These are phyloP conservation scores for Allium cepa DNA, from an alignment of 106 monocot species.

Conservation along the genomic window DNA sequence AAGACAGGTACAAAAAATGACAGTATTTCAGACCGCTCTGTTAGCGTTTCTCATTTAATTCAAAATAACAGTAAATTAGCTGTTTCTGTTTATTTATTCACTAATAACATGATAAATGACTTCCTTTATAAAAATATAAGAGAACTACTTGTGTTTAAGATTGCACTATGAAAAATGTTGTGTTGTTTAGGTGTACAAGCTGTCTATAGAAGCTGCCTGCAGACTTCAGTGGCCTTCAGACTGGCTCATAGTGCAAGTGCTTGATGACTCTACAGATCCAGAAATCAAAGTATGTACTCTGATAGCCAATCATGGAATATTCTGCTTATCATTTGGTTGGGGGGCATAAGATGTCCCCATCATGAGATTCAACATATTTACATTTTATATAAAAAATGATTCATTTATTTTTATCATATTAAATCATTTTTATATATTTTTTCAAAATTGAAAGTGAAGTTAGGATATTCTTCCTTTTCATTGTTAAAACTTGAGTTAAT, in stretches of 20 bases:
- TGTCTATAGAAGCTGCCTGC: slow-evolving; percentile 58
- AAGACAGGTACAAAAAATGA: slow-evolving; percentile 18
- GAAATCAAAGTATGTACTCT: slow-evolving; percentile 11
- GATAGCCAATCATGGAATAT: too few species aligned
- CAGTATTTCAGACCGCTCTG: not conserved
- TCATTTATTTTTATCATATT: too few species aligned
- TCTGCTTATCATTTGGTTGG: too few species aligned
- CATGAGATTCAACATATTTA: too few species aligned
- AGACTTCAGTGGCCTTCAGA: slow-evolving; percentile 38
- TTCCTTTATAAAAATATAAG: too few species aligned
- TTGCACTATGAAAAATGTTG: too few species aligned
- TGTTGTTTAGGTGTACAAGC: slow-evolving; percentile 39
- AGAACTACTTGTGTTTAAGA: too few species aligned
- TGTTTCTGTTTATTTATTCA: not conserved
- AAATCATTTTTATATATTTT: not conserved
- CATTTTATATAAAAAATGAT: too few species aligned
- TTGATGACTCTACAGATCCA: slow-evolving; percentile 62
- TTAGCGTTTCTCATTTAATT: not conserved
- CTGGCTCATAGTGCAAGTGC: slow-evolving; percentile 50
- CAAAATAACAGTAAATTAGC: not conserved
- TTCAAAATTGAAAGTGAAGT: too few species aligned
- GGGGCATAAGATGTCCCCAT: too few species aligned
- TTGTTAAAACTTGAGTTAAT: too few species aligned
- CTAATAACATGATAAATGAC: not conserved
- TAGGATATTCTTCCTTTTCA: too few species aligned